Evolutionary conservation across 306 rosid species (phyloP).

Genomic region (Oxytropis ochrocephala): DNA sequence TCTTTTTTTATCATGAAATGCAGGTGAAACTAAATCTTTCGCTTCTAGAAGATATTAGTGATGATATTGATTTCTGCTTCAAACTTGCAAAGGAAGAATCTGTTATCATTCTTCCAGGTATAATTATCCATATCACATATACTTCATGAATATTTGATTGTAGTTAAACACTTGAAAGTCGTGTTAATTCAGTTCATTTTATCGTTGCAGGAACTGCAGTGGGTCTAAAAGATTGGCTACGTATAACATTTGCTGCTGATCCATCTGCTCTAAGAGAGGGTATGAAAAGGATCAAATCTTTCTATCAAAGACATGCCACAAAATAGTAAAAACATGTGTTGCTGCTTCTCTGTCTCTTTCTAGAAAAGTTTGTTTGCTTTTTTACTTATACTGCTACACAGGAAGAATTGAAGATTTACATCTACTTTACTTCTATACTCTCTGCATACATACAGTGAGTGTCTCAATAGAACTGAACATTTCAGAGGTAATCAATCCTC

Average conservation of each 20-base stretch:
- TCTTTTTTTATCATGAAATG: no score
- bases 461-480: no score
- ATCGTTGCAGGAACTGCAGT: conserved; percentile 52
- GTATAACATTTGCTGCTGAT: conserved; percentile 45
- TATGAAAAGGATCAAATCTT: conserved; percentile 32
- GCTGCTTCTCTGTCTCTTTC: neutral
- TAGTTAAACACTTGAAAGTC: neutral
- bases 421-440: no score
- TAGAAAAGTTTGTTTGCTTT: neutral
- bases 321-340: conserved; percentile 2
- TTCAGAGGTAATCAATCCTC: no score
- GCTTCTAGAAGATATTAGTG: conserved; percentile 56
- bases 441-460: no score
- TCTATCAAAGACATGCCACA: conserved; percentile 37
- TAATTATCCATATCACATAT: neutral
- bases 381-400: conserved; percentile 1
- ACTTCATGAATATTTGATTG: no score
- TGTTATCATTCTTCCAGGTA: conserved; percentile 96
- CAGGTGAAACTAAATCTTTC: conserved; percentile 54
- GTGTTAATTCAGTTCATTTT: no score
- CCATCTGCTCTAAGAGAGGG: conserved; percentile 39
- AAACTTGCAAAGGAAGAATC: conserved; percentile 95
- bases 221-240: conserved; percentile 48
- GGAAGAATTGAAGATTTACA: neutral
- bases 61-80: conserved; percentile 92